Evolutionary conservation across 192 early-diverging fungal species (phyloP).

Genomic region (Rhizophagus sp.): DNA sequence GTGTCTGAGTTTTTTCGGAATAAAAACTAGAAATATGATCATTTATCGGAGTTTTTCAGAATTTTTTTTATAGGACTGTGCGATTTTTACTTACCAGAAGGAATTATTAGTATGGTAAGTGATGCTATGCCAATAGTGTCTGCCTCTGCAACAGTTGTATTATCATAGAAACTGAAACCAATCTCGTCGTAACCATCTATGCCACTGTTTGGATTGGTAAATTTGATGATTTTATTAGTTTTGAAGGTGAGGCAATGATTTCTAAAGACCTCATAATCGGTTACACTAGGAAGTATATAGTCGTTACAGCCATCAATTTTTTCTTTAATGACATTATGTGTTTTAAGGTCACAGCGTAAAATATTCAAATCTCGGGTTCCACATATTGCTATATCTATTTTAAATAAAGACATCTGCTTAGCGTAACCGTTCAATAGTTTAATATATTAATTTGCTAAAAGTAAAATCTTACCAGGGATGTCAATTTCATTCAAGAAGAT

Average conservation of each 20-base stretch:
- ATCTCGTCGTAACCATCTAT: neutral
- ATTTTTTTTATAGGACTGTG: too few relatives aligned
- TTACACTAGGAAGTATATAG: neutral
- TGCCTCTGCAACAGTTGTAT: neutral
- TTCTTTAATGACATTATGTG: neutral
- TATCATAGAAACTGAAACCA: neutral
- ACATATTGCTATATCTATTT: too few relatives aligned
- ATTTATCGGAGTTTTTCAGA: too few relatives aligned
- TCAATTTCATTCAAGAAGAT: too few relatives aligned
- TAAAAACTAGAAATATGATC: too few relatives aligned
- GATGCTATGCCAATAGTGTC: neutral
- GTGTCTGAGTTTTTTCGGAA: too few relatives aligned
- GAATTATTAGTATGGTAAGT: neutral
- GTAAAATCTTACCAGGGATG: too few relatives aligned
- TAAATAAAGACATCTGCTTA: too few relatives aligned
- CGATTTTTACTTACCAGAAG: neutral
- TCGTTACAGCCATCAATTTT: neutral
- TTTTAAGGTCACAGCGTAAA: too few relatives aligned
- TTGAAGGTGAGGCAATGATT: neutral
- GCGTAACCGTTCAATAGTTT: too few relatives aligned
- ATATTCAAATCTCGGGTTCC: too few relatives aligned
- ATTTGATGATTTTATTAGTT: neutral
- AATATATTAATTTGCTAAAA: too few relatives aligned
- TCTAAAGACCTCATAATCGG: neutral
- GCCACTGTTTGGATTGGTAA: neutral